Evolutionary conservation across 306 rosid species (phyloP), one percentile per base, ranked within the genome.

Genomic region (Rosa rugosa): DNA sequence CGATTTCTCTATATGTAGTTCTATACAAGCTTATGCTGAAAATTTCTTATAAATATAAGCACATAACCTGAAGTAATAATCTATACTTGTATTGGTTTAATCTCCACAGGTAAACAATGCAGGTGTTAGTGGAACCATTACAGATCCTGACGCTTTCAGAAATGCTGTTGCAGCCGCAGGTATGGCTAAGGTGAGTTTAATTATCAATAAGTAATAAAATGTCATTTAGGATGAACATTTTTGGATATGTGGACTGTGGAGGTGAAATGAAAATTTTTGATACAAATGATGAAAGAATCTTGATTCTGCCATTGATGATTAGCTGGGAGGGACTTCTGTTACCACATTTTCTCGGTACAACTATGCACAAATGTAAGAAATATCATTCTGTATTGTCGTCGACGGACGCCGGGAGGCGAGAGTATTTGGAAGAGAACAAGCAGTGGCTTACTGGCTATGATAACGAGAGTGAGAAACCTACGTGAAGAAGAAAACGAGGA

Each of bases 81-180:
- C 62, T n/a, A 7, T 20, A 18, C 3, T 56, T 56, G 62, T 56
- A 56, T 56, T 20, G 27, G 11, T 56, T 18, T 56, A 56, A 18
- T 56, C 62, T 56, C 62, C 70, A 71, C 78, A 75, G 78, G 42
- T 45, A n/a, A 76, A 76, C 62, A 76, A 76, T 49, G 73, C 80
- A 46, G 80, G 64, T 11, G 68, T 47, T 64, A 7, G n/a, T 34
- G 72, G 73, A 27, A 34, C 25, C 10, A 46, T 46, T 23, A 5
- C 5, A 1, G 31, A 76, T 18, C 22, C 7, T 46, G 80, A 64
- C 11, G 80, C 72, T 50, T 31, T 72, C 64, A 31, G 5, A 65
- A 47, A 47, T 47, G 65, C 76, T 72, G 72, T 51, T 63, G 60
- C 66, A 45, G 42, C 53, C 34, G 72, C 38, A 6, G 31, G 36